Conservation (phyloP, 140 eudicot species). For the Senecio squalidus region DNA sequence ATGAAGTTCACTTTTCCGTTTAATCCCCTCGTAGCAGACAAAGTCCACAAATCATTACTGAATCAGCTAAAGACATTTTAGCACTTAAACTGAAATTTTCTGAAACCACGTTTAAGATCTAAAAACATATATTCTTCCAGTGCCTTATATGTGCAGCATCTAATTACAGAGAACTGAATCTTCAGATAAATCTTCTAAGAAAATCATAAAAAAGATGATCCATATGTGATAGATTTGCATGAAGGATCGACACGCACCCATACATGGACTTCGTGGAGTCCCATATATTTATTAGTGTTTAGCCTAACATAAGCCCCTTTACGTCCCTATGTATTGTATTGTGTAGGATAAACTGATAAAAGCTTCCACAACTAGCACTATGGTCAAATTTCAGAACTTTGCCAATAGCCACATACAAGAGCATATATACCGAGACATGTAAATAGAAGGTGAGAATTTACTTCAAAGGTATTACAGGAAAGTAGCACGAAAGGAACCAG, state of each 20-base stretch:
- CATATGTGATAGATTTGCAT: not conserved
- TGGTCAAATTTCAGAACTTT: not conserved
- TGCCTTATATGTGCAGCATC: constrained; percentile 5
- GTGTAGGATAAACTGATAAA: too few species aligned
- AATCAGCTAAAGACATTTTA: not conserved
- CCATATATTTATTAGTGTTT: not conserved
- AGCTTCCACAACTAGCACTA: not conserved
- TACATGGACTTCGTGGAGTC: not conserved
- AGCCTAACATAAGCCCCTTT: not conserved
- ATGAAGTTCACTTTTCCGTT: not conserved
- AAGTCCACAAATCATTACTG: not conserved
- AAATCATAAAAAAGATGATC: constrained; percentile 2
- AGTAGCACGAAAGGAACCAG: not conserved
- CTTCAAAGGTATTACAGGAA: not conserved
- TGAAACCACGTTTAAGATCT: constrained; percentile 16
- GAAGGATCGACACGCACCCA: too few species aligned
- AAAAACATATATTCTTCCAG: not conserved
- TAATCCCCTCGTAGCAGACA: not conserved
- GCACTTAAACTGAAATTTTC: not conserved
- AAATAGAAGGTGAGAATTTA: not conserved
- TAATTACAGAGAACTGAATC: not conserved
- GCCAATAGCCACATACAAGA: not conserved
- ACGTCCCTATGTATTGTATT: not conserved
- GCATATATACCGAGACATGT: not conserved
- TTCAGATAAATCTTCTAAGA: not conserved